Evolutionary conservation across 163 green algal species (phyloP), one percentile per base, ranked within the genome.

Genomic region (Volvox carteri): DNA sequence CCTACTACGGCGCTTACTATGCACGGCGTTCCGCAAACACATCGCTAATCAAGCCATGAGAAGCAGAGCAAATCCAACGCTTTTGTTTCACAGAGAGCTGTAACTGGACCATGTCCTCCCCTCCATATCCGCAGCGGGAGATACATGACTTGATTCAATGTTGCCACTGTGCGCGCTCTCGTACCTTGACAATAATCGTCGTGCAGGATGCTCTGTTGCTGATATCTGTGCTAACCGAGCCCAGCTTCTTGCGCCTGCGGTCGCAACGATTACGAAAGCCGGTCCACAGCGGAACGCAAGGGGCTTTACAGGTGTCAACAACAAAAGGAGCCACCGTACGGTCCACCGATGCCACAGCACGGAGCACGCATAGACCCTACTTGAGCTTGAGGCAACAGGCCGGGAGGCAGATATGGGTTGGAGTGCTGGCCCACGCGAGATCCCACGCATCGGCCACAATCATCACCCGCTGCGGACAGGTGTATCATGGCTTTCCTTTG

Each of bases 101-200:
- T 23, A 5, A 23, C 25, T 23, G 28, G 16, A 30, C 54, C 25
- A 65, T 19, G 54, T 65, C 50, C 50, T 5, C 19, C 28, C 3
- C 28, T 19, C 19, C 8, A 23, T 30, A 23, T 5, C 7, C 54
- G 54, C 3, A 65, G 8, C 54, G 54, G 8, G 50, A 60, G 50
- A 60, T 16, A 56, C 35, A 37, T 14, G 8, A 58, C 39, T 78
- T 39, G 37, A 78, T 42, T 5, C 2, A 21, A 19, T 28, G 33
- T 44, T 46, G 1, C 23, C 46, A 16, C 4, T 46, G n/a, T n/a
- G 25, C 50, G 54, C 25, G 16, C 25, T 67, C 46, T 28, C 74
- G 44, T 50, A 91, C 92, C 89, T 95, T 95, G 50, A 95, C 90
- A 14, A 95, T 87, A 28, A 95, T 85, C 30, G 89, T 94, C 44